Conservation (phyloP, 2,329 filamentous ascomycete genomes). For the Huntiella omanensis region DNA sequence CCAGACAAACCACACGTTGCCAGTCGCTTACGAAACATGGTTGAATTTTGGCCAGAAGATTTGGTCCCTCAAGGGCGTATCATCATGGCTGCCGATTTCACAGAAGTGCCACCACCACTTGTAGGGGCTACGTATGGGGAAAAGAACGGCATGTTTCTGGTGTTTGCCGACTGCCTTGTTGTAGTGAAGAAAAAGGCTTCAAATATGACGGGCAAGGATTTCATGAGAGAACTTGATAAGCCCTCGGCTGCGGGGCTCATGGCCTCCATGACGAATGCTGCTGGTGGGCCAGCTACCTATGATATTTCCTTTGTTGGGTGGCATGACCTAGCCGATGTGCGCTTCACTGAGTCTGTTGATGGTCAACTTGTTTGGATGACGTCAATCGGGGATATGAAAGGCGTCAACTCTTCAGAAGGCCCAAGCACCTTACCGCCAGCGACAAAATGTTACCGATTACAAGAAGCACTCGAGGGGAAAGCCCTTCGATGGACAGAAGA, state of each 20-base stretch:
- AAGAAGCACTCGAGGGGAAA: slow-evolving; percentile 60
- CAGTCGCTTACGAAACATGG: slow-evolving; percentile 54
- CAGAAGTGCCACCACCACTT: slow-evolving; percentile 60
- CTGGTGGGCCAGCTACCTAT: slow-evolving; percentile 39
- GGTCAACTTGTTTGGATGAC: slow-evolving; percentile 49
- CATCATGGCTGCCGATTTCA: slow-evolving; percentile 62
- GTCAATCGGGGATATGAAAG: slow-evolving; percentile 39
- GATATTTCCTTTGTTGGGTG: slow-evolving; percentile 63
- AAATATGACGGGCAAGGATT: slow-evolving; percentile 50
- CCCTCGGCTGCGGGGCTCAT: slow-evolving; percentile 46
- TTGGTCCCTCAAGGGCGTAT: slow-evolving; percentile 60
- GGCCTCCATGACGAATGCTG: slow-evolving; percentile 44
- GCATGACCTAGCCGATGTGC: slow-evolving; percentile 48
- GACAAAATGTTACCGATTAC: slow-evolving; percentile 50
- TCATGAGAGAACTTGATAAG: slow-evolving; percentile 73
- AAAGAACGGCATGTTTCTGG: slow-evolving; percentile 47
- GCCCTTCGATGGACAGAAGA: slow-evolving; percentile 67
- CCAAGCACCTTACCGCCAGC: slow-evolving; percentile 18
- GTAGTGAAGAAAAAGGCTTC: slow-evolving; percentile 52
- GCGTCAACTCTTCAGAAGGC: slow-evolving; percentile 19
- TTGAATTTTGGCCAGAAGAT: slow-evolving; percentile 57
- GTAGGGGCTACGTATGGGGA: slow-evolving; percentile 14
- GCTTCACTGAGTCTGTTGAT: slow-evolving; percentile 53
- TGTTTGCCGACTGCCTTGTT: slow-evolving; percentile 70
- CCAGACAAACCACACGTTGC: slow-evolving; percentile 56